Evolutionary conservation across 768 basidiomycete species (phyloP).

Genomic region (Termitomyces sp.): DNA sequence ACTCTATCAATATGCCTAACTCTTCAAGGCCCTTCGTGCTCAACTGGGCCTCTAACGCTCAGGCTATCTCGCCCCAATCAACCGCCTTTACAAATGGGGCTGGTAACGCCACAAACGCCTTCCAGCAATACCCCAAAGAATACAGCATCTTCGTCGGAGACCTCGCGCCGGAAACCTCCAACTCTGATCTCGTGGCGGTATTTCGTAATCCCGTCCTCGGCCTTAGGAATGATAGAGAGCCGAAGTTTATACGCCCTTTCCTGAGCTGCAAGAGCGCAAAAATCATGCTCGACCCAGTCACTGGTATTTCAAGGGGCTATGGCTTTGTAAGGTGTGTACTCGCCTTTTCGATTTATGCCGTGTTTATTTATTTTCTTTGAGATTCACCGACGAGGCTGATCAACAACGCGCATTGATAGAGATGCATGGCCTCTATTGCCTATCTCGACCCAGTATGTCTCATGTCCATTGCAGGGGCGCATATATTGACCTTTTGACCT

Average conservation of each 20-base stretch:
- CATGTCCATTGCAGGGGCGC: constrained; percentile 14
- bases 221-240: constrained; percentile 80
- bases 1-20: constrained; percentile 76
- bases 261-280: constrained; percentile 92
- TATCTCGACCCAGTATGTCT: constrained; percentile 80
- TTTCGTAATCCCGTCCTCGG: constrained; percentile 89
- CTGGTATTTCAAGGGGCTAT: constrained; percentile 86
- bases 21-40: constrained; percentile 78
- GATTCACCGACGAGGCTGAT: constrained; percentile 86
- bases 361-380: constrained; percentile 25
- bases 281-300: constrained; percentile 90
- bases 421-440: constrained; percentile 89
- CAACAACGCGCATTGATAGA: constrained; percentile 87
- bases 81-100: constrained; percentile 27
- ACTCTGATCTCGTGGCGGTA: constrained; percentile 92
- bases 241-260: constrained; percentile 87
- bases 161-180: constrained; percentile 88
- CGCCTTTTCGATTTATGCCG: constrained; percentile 4
- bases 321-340: constrained; percentile 79
- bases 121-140: constrained; percentile 73
- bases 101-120: constrained; percentile 25
- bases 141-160: constrained; percentile 96
- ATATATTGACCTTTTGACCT: constrained; percentile 23
- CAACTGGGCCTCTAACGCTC: constrained; percentile 61
- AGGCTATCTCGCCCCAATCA: constrained; percentile 27